Evolutionary conservation across 805 yeast genomes (phyloP).

Genomic region (Yamadazyma laniorum): DNA sequence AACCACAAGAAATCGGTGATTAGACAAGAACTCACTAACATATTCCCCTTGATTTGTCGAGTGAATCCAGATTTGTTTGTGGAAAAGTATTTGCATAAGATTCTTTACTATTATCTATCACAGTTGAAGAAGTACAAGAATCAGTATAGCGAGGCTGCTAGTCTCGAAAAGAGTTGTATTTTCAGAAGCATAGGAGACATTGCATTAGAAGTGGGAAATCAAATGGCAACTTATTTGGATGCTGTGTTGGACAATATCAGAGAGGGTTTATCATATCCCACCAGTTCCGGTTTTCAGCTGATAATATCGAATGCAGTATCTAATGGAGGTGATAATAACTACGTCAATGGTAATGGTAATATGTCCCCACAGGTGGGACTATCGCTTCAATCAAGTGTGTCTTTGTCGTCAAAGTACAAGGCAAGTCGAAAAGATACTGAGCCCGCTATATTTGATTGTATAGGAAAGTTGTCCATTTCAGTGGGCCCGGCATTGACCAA

Average conservation of each 20-base stretch:
- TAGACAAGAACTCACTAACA: constrained; percentile 78
- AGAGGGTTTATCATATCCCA: constrained; percentile 60
- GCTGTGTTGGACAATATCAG: constrained; percentile 80
- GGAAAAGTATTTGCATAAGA: constrained; percentile 74
- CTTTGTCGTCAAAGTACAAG: constrained; percentile 51
- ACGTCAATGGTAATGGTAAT: constrained; percentile 11
- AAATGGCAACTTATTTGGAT: constrained; percentile 83
- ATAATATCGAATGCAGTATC: constrained; percentile 40
- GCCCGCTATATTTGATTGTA: constrained; percentile 83
- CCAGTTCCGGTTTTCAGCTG: constrained; percentile 38
- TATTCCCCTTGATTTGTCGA: constrained; percentile 78
- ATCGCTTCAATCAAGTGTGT: constrained; percentile 25
- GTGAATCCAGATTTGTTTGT: constrained; percentile 76
- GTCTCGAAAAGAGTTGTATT: constrained; percentile 68
- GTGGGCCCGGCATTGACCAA: constrained; percentile 93
- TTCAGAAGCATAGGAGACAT: constrained; percentile 82
- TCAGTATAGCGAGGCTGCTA: constrained; percentile 36
- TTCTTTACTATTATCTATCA: constrained; percentile 71
- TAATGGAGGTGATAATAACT: constrained; percentile 18
- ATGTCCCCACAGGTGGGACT: constrained; percentile 17
- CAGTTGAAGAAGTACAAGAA: constrained; percentile 68
- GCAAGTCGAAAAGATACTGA: constrained; percentile 67
- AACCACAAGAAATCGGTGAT: constrained; percentile 75
- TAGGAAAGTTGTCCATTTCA: constrained; percentile 81
- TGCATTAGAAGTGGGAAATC: constrained; percentile 74